Evolutionary conservation across 306 rosid species (phyloP), one percentile per base, ranked within the genome.

Genomic region (Phaseolus lunatus): DNA sequence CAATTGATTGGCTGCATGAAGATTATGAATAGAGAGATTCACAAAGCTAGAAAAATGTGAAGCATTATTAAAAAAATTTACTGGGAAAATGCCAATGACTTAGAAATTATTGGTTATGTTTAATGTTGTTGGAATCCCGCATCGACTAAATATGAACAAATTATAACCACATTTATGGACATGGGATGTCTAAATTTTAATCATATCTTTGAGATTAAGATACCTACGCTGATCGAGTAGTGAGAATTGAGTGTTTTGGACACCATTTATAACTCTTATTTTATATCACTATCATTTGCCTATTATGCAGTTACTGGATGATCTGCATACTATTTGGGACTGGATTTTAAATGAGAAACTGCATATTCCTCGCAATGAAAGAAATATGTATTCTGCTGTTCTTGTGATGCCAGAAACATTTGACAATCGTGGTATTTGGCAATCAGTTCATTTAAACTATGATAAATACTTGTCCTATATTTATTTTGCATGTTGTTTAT

Each of bases 371-470:
- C 88, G 72, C 84, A 82, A 64, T 78, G 89, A 88, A 82, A 89
- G 98, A 88, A 89, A 79, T 79, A 83, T 87, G 92, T 90, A 92
- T 75, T 84, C 97, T 77, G 98, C 92, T 58, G 64, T 95, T 79
- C 90, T 95, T 48, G 96, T 92, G 72, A 70, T 92, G 81, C 96
- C 97, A 43, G 98, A 95, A 73, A 85, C 98, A 89, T 92, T 88
- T 89, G 97, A 92, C 80, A 89, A 82, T 80, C 96, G 93, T 6
- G 98, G 98, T 95, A 89, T 67, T 47, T 74, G 77, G 45, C 66
- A 31, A 70, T 26, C 63, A 63, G 52, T 83, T 73, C 48, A 56
- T 71, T 75, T 14, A 27, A 79, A 56, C 71, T 79, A 19, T 70
- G 29, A 70, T 57, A 52, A 44, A 14, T 75, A 61, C 14, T 45